Evolutionary conservation across 2,329 filamentous ascomycete species (phyloP).

Genomic region (Clonostachys sp.): DNA sequence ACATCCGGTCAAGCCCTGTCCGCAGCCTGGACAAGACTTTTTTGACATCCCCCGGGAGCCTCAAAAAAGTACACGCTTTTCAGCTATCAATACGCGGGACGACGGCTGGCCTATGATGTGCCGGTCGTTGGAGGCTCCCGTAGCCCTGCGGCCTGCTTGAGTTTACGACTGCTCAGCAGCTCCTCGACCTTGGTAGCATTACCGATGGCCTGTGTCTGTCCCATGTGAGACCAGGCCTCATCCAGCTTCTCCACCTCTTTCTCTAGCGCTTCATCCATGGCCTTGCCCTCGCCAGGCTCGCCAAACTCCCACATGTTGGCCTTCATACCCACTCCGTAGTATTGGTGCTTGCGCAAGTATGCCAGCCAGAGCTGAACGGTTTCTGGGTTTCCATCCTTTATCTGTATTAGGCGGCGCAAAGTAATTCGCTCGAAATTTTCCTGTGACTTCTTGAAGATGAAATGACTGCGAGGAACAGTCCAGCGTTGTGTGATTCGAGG

Average conservation of each 20-base stretch:
- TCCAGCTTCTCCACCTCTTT: conserved; percentile 28
- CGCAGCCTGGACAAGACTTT: too few species aligned
- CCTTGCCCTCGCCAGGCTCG: conserved; percentile 46
- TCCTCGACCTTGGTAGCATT: conserved; percentile 53
- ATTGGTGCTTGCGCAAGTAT: conserved; percentile 86
- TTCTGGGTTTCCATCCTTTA: conserved; percentile 86
- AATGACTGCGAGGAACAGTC: conserved; percentile 85
- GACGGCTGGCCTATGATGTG: not conserved
- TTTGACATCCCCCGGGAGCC: too few species aligned
- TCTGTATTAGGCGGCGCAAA: conserved; percentile 79
- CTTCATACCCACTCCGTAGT: conserved; percentile 98
- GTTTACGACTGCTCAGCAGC: conserved; percentile 47
- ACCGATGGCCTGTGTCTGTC: conserved; percentile 42
- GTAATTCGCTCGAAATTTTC: conserved; percentile 97
- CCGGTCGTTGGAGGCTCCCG: conserved; percentile 12
- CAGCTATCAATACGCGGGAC: too few species aligned
- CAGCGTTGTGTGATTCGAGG: conserved; percentile 86
- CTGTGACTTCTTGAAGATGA: conserved; percentile 95
- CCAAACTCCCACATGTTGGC: conserved; percentile 93
- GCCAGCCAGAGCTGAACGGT: conserved; percentile 89
- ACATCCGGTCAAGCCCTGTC: too few species aligned
- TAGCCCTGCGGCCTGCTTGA: conserved; percentile 28
- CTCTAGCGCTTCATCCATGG: conserved; percentile 13
- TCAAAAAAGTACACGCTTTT: too few species aligned
- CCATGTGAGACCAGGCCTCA: conserved; percentile 51